Evolutionary conservation across 257 asterid genomes (phyloP).

Genomic region (Rubia yunnanensis): DNA sequence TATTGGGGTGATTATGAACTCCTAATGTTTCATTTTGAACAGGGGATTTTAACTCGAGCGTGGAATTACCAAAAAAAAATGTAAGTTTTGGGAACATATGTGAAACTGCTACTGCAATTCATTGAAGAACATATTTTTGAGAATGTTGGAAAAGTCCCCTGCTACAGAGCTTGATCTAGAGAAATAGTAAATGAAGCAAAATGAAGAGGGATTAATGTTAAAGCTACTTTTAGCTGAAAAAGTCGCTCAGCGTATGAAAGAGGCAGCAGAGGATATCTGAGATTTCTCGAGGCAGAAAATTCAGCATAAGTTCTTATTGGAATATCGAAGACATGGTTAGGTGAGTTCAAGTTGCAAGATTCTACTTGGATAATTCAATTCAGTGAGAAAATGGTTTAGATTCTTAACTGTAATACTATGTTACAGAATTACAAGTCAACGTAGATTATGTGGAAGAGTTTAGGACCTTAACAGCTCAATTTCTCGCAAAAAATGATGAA

Average conservation of each 20-base stretch:
- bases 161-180: constrained; percentile 73
- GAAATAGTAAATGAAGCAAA: constrained; percentile 57
- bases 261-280: constrained; percentile 82
- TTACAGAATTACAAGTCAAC: constrained; percentile 34
- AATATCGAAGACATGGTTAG: constrained; percentile 61
- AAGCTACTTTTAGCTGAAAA: constrained; percentile 57
- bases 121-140: constrained; percentile 45
- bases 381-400: constrained; percentile 37
- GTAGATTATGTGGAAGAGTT: constrained; percentile 38
- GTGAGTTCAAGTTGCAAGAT: constrained; percentile 32
- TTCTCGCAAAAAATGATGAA: constrained; percentile 38
- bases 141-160: constrained; percentile 71
- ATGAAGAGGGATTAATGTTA: constrained; percentile 63
- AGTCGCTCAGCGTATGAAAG: constrained; percentile 76
- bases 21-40: constrained; percentile 15
- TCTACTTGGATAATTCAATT: constrained; percentile 22
- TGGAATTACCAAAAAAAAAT: constrained; percentile 36
- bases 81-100: constrained; percentile 19
- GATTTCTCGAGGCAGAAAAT: constrained; percentile 81
- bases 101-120: constrained; percentile 36
- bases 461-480: constrained; percentile 24
- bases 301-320: constrained; percentile 65
- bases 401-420: constrained; percentile 31
- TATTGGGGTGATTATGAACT: neutral
- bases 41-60: constrained; percentile 37